These are phyloP conservation scores for Lachnellula willkommii DNA, from an alignment of 2,329 filamentous ascomycete genomes.

Conservation along the genomic window DNA sequence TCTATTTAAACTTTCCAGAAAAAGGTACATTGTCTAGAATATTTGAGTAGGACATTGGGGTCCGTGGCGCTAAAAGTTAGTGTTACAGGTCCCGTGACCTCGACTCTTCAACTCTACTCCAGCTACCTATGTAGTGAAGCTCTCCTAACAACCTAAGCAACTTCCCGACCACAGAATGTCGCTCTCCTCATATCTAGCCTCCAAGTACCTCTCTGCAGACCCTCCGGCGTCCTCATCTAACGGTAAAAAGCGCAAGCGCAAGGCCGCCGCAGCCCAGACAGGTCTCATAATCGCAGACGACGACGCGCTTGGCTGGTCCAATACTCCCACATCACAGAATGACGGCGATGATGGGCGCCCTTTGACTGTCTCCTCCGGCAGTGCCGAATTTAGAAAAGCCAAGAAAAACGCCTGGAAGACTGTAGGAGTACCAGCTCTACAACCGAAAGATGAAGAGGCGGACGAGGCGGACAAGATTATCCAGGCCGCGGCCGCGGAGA, in stretches of 20 bases:
- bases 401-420: constrained; percentile 81
- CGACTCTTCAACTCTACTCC: too few relatives aligned
- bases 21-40: too few relatives aligned
- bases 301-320: constrained; percentile 41
- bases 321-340: constrained; percentile 41
- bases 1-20: too few relatives aligned
- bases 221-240: constrained; percentile 43
- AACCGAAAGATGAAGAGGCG: constrained; percentile 40
- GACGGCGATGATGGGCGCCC: constrained; percentile 48
- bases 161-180: constrained; percentile 40
- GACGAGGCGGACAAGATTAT: constrained; percentile 76
- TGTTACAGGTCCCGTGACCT: too few relatives aligned
- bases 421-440: constrained; percentile 43
- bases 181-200: constrained; percentile 80
- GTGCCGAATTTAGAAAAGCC: constrained; percentile 61
- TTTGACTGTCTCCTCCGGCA: constrained; percentile 43
- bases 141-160: too few relatives aligned
- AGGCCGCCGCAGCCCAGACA: constrained; percentile 35
- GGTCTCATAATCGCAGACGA: constrained; percentile 63
- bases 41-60: too few relatives aligned
- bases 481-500: constrained; percentile 64
- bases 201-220: constrained; percentile 78
- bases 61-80: too few relatives aligned
- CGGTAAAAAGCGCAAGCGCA: constrained; percentile 62
- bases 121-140: too few relatives aligned